A percentile compares a stretch with the other conserved stretches of the same genome.
These are phyloP conservation scores for Pleurotus tuber-regium DNA, from an alignment of 768 basidiomycete genomes.

Conservation along the genomic window DNA sequence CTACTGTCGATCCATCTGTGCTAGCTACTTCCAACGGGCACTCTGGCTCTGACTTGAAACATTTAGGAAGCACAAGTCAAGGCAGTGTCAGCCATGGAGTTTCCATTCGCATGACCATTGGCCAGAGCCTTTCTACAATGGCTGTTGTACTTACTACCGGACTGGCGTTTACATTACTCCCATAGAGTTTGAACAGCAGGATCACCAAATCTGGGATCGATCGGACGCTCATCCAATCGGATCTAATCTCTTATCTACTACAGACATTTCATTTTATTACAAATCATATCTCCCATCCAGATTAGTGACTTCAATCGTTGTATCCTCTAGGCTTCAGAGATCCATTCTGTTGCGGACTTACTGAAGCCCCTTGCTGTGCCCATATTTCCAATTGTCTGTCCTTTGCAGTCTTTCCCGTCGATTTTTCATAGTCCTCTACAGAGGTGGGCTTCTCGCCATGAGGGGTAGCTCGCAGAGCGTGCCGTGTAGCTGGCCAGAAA, in stretches of 20 bases:
- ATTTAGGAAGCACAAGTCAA: slow-evolving; percentile 30
- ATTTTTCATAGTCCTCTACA: slow-evolving; percentile 64
- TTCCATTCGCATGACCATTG: background rate
- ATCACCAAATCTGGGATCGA: background rate
- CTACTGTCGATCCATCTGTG: slow-evolving; percentile 49
- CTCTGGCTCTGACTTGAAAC: slow-evolving; percentile 23
- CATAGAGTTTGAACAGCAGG: background rate
- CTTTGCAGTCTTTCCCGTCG: slow-evolving; percentile 65
- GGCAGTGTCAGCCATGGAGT: slow-evolving; percentile 14
- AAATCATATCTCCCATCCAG: background rate
- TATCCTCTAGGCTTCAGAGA: slow-evolving; percentile 48
- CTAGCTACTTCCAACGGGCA: slow-evolving; percentile 55
- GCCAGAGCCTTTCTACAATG: background rate
- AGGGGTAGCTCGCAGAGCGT: slow-evolving; percentile 79
- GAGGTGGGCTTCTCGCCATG: slow-evolving; percentile 78
- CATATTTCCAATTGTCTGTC: slow-evolving; percentile 74
- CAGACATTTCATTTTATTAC: background rate
- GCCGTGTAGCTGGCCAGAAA: slow-evolving; percentile 75
- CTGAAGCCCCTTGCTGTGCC: slow-evolving; percentile 59
- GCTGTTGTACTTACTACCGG: background rate
- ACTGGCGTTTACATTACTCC: background rate
- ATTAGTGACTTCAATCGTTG: slow-evolving; percentile 45
- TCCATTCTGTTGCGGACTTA: slow-evolving; percentile 28
- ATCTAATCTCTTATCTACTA: slow-evolving; percentile 2
- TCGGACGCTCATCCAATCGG: background rate